These are phyloP conservation scores for Fraxinus sp. DNA, from an alignment of 305 asterid species.

Conservation along the genomic window DNA sequence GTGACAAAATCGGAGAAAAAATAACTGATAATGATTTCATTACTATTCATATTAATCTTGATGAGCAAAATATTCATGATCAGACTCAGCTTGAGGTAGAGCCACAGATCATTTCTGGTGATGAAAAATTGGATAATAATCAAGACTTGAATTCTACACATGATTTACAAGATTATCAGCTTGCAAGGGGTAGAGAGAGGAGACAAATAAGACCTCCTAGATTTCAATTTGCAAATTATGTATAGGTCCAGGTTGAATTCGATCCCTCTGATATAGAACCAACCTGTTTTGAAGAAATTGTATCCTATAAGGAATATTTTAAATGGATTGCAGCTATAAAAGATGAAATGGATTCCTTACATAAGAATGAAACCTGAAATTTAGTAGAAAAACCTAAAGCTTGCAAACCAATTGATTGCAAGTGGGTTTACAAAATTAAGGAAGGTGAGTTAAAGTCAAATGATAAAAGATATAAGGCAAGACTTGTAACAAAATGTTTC, in stretches of 20 bases:
- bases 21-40: too few relatives aligned
- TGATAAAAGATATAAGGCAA: not conserved
- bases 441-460: too few relatives aligned
- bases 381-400: not conserved
- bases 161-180: not conserved
- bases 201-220: not conserved
- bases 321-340: not conserved
- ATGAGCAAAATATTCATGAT: not conserved
- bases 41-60: too few relatives aligned
- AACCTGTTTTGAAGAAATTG: too few relatives aligned
- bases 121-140: too few relatives aligned
- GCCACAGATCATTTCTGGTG: not conserved
- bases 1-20: too few relatives aligned
- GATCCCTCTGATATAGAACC: not conserved
- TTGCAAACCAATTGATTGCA: too few relatives aligned
- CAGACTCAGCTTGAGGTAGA: not conserved
- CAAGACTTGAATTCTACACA: not conserved
- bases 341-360: too few relatives aligned
- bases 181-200: not conserved
- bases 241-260: not conserved
- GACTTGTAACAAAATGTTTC: not conserved
- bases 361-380: too few relatives aligned
- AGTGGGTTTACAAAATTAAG: not conserved
- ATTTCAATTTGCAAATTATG: not conserved
- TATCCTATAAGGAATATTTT: too few relatives aligned